phyloP scores from a whole-genome alignment of 768 basidiomycete genomes.

The Tylopilus intermedius region DNA sequence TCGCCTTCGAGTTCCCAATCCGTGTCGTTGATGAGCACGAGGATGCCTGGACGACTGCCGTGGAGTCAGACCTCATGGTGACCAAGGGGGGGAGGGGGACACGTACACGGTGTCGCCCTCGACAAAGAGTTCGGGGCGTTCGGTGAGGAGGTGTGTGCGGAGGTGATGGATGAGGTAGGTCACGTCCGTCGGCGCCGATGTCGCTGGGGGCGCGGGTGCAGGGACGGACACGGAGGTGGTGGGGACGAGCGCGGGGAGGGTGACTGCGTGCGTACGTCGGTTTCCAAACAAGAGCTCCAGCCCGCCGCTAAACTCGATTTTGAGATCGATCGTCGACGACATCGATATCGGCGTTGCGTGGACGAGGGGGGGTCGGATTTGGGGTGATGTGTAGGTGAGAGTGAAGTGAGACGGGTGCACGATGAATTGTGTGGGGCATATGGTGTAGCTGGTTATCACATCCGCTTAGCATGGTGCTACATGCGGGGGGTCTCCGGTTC shows the following conservation, averaged over 20 bases:
- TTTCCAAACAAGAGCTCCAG: slow-evolving; percentile 82
- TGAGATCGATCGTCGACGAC: slow-evolving; percentile 36
- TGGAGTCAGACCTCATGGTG: background rate
- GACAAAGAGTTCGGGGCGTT: slow-evolving; percentile 84
- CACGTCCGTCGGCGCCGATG: slow-evolving; percentile 46
- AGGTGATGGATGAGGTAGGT: slow-evolving; percentile 77
- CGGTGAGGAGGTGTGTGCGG: slow-evolving; percentile 70
- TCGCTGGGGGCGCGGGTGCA: background rate
- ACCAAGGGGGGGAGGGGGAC: background rate
- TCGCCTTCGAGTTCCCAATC: slow-evolving; percentile 99
- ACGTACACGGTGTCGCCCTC: slow-evolving; percentile 83
- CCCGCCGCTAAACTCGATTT: slow-evolving; percentile 78
- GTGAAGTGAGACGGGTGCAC: too few relatives aligned
- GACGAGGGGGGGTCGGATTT: background rate
- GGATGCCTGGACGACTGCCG: slow-evolving; percentile 85
- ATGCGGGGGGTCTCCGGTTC: slow-evolving; percentile 38
- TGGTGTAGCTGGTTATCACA: slow-evolving; percentile 40
- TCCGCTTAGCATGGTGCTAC: slow-evolving; percentile 35
- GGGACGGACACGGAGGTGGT: background rate
- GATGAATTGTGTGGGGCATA: slow-evolving; percentile 23
- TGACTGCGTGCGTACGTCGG: slow-evolving; percentile 51
- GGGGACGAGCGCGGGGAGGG: slow-evolving; percentile 44
- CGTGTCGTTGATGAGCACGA: slow-evolving; percentile 94
- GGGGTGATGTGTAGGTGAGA: too few relatives aligned
- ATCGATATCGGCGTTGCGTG: background rate